Percentiles rank a stretch among this genome's conserved stretches.
Evolutionary conservation across 73 alveolate species (phyloP).

Genomic region (Blepharisma stoltei): DNA sequence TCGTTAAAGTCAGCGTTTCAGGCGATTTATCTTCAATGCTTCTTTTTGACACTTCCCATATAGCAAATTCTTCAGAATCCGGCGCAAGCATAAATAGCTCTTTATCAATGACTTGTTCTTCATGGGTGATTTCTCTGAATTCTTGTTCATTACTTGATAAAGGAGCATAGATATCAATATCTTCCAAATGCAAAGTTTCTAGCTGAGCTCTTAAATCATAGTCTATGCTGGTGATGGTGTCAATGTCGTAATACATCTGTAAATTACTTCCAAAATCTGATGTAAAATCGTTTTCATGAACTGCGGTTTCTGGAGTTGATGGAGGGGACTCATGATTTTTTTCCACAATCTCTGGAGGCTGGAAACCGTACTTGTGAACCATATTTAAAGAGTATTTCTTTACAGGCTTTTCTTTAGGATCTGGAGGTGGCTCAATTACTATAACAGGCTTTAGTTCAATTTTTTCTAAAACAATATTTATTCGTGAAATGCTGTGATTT

Average conservation of each 20-base stretch:
- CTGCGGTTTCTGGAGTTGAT: slow-evolving; percentile 24
- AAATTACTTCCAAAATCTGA: neutral
- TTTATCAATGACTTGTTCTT: slow-evolving; percentile 21
- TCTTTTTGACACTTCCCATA: neutral
- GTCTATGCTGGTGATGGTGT: neutral
- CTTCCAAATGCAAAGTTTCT: slow-evolving; percentile 17
- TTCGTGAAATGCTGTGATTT: neutral
- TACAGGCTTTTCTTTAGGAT: neutral
- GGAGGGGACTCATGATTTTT: neutral
- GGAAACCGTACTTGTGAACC: neutral
- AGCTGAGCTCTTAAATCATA: neutral
- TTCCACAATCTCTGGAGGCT: neutral
- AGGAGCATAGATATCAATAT: neutral
- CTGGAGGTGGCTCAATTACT: neutral
- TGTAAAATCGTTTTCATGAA: neutral
- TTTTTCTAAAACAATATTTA: slow-evolving; percentile 21
- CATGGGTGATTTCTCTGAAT: slow-evolving; percentile 21
- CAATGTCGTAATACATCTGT: neutral
- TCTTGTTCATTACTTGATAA: neutral
- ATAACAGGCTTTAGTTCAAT: neutral
- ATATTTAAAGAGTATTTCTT: neutral
- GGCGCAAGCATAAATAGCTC: slow-evolving; percentile 17
- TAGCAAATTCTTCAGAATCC: slow-evolving; percentile 5
- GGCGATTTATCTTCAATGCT: neutral
- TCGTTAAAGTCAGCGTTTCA: neutral